These are phyloP conservation scores for Monosporascus sp. DNA, from an alignment of 2,329 filamentous ascomycete genomes.

Conservation along the genomic window DNA sequence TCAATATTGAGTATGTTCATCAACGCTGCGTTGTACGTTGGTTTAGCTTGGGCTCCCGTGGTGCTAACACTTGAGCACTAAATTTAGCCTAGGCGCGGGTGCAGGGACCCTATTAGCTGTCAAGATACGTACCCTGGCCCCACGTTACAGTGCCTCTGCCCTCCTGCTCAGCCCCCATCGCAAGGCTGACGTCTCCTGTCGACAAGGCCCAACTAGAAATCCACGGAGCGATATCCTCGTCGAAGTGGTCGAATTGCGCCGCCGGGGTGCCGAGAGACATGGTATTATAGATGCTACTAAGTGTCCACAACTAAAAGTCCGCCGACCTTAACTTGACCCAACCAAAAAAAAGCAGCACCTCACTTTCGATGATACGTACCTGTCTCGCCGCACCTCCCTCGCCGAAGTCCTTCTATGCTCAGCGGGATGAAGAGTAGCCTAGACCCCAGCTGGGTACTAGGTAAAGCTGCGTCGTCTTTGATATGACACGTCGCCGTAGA, in stretches of 20 bases:
- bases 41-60: too few relatives aligned
- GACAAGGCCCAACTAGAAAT: background rate
- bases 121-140: too few relatives aligned
- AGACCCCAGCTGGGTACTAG: constrained; percentile 23
- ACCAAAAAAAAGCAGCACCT: background rate
- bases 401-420: constrained; percentile 20
- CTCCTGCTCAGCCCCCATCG: background rate
- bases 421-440: constrained; percentile 18
- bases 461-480: constrained; percentile 13
- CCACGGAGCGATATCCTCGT: too few relatives aligned
- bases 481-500: constrained; percentile 16
- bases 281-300: too few relatives aligned
- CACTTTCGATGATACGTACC: too few relatives aligned
- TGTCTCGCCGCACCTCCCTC: background rate
- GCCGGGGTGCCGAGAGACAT: too few relatives aligned
- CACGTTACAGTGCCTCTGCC: background rate
- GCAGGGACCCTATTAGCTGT: too few relatives aligned
- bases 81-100: too few relatives aligned
- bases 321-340: constrained; percentile 2
- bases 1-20: too few relatives aligned
- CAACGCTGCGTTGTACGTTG: too few relatives aligned
- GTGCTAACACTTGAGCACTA: too few relatives aligned
- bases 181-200: background rate
- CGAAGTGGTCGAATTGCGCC: too few relatives aligned
- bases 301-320: background rate